Percentiles rank a stretch among this genome's conserved stretches.
Conservation (phyloP, 1,284 basidiomycete species). For the Malassezia brasiliensis region DNA sequence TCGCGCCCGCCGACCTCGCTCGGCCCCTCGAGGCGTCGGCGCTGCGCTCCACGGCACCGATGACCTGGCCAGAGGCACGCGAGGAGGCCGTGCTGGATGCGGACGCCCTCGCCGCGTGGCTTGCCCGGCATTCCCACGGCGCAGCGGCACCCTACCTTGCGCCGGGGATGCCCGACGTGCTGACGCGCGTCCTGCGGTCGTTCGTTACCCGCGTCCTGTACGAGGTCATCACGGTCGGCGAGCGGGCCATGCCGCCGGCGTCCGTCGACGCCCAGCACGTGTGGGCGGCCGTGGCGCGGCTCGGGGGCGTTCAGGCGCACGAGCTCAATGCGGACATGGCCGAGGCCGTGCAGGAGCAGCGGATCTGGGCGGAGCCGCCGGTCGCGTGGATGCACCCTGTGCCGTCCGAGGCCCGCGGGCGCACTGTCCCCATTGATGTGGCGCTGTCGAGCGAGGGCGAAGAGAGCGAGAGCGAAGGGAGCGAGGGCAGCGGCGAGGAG, state of each 20-base stretch:
- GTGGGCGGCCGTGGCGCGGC: slow-evolving; percentile 12
- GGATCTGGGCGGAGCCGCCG: slow-evolving; percentile 5
- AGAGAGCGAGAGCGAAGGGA: too few relatives aligned
- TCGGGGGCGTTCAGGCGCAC: not conserved
- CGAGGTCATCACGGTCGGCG: slow-evolving; percentile 8
- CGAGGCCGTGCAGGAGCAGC: not conserved
- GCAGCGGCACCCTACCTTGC: not conserved
- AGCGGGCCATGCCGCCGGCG: not conserved
- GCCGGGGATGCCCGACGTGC: not conserved
- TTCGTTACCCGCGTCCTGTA: slow-evolving; percentile 9
- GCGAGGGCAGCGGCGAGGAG: too few relatives aligned
- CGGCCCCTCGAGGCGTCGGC: not conserved
- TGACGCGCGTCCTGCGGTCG: not conserved
- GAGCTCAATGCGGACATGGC: not conserved
- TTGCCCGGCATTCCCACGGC: not conserved
- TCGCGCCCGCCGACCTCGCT: not conserved
- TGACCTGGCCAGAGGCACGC: not conserved
- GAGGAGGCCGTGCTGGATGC: not conserved
- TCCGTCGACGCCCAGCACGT: slow-evolving; percentile 3
- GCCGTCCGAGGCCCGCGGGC: not conserved
- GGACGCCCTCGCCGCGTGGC: not conserved
- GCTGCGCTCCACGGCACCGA: not conserved
- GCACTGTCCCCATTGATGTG: not conserved
- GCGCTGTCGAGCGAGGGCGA: not conserved
- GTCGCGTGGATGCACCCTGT: not conserved